Evolutionary conservation across 1,284 basidiomycete species (phyloP), one percentile per base, ranked within the genome.

Genomic region (Leccinum solheimii): DNA sequence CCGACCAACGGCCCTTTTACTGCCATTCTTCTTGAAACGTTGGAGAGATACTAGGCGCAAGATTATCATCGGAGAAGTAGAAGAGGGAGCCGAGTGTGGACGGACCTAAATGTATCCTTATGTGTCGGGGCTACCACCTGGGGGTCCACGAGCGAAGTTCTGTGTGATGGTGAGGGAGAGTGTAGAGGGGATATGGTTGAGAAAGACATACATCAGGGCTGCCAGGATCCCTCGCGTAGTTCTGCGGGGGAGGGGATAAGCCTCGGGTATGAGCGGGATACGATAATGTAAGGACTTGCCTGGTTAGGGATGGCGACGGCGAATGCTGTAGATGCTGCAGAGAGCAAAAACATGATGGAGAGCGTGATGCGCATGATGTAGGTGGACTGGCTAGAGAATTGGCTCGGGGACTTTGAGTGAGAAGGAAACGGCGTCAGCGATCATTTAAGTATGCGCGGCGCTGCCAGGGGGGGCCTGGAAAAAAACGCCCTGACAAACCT

Each of bases 241-340:
- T 30, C 66, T 66, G 45, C 3, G 34, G 45, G 14, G n/a, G n/a
- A 19, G 23, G 13, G 30, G 13, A 7, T 19, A 5, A 54, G 60
- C 34, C 5, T 36, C 13, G 40, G 10, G 26, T 8, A 19, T 10
- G 14, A 13, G 8, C 5, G 13, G n/a, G 26, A 0, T 16, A 0
- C 6, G 8, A 9, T n/a, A n/a, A 21, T 2, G 40, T 3, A 8
- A 27, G 6, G 38, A 50, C 55, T 54, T 60, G 62, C 69, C 40
- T 69, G 57, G 14, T 49, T 64, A 14, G 70, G 63, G 14, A 70
- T 43, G 32, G 59, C 56, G 3, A 26, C 54, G n/a, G 69, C 61
- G 19, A 69, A 52, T 21, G 45, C 58, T 13, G 51, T 59, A 0
- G 62, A 67, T 0, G 49, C 54, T 7, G 62, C 57, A 0, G 69